Conservation (phyloP, 2,329 filamentous ascomycete species). For the Hymenoscyphus linearis region DNA sequence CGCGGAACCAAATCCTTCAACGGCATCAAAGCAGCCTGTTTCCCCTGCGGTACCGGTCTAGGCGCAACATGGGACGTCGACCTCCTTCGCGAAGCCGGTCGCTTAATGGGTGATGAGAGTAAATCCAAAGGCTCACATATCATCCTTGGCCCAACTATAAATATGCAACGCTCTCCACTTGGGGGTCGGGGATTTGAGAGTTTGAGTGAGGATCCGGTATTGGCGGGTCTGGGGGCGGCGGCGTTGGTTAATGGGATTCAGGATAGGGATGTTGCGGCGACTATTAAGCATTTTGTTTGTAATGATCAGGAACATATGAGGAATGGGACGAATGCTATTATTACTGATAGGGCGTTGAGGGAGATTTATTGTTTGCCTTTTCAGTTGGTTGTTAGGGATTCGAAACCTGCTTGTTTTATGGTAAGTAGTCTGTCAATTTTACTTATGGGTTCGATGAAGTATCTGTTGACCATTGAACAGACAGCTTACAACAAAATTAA, state of each 20-base stretch:
- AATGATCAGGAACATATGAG: constrained; percentile 40
- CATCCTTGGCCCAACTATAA: constrained; percentile 60
- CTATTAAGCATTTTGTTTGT: constrained; percentile 43
- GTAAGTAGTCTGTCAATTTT: not conserved
- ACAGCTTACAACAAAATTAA: constrained; percentile 44
- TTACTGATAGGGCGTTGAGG: constrained; percentile 36
- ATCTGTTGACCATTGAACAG: not conserved
- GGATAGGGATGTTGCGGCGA: constrained; percentile 38
- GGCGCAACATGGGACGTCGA: constrained; percentile 63
- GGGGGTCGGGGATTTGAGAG: constrained; percentile 45
- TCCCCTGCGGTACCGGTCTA: constrained; percentile 40
- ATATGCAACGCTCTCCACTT: constrained; percentile 43
- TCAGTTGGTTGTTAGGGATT: constrained; percentile 39
- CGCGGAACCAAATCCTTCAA: constrained; percentile 32
- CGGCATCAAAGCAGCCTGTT: constrained; percentile 40
- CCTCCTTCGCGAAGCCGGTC: constrained; percentile 57
- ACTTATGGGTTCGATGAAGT: not conserved
- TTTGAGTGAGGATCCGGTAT: constrained; percentile 43
- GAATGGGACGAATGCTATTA: constrained; percentile 33
- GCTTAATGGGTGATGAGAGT: constrained; percentile 62
- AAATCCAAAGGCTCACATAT: constrained; percentile 65
- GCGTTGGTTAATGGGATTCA: constrained; percentile 42
- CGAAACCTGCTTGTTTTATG: constrained; percentile 41
- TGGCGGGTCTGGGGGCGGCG: constrained; percentile 41
- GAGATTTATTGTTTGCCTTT: constrained; percentile 43